Conservation (phyloP, 202 grass and related monocot species). For the Zizania palustris region DNA sequence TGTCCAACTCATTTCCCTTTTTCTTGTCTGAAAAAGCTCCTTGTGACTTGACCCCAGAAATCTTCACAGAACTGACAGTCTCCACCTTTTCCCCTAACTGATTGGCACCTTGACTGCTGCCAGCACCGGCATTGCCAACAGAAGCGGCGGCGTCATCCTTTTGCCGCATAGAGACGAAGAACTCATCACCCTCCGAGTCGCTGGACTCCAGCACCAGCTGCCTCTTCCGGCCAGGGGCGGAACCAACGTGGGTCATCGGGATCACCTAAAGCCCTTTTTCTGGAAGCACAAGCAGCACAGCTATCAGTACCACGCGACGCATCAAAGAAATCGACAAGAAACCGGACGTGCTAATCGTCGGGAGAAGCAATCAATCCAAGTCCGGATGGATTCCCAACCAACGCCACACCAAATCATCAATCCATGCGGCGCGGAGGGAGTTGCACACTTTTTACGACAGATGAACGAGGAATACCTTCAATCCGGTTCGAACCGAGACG, state of each 20-base stretch:
- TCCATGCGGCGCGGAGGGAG: neutral
- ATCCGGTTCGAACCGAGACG: too few species aligned
- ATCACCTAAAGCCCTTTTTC: neutral
- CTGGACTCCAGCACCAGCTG: conserved; percentile 52
- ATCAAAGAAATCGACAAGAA: neutral
- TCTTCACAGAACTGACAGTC: conserved; percentile 39
- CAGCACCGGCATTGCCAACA: conserved; percentile 20
- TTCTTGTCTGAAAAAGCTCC: conserved; percentile 34
- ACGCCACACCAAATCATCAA: neutral
- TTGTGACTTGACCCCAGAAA: conserved; percentile 20
- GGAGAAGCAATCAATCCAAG: neutral
- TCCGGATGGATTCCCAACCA: neutral
- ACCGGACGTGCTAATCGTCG: neutral
- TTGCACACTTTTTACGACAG: too few species aligned
- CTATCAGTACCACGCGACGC: neutral
- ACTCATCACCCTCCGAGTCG: conserved; percentile 66
- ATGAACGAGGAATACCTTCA: too few species aligned
- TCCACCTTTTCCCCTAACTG: conserved; percentile 26
- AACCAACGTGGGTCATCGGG: neutral
- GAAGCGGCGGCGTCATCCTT: conserved; percentile 10
- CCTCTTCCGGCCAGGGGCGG: conserved; percentile 55
- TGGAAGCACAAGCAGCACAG: neutral
- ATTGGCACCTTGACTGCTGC: neutral
- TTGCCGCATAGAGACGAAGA: conserved; percentile 39
- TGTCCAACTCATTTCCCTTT: conserved; percentile 25